Evolutionary conservation across 768 basidiomycete genomes (phyloP), one percentile per base, ranked within the genome.

Genomic region (Leccinellum luteum): DNA sequence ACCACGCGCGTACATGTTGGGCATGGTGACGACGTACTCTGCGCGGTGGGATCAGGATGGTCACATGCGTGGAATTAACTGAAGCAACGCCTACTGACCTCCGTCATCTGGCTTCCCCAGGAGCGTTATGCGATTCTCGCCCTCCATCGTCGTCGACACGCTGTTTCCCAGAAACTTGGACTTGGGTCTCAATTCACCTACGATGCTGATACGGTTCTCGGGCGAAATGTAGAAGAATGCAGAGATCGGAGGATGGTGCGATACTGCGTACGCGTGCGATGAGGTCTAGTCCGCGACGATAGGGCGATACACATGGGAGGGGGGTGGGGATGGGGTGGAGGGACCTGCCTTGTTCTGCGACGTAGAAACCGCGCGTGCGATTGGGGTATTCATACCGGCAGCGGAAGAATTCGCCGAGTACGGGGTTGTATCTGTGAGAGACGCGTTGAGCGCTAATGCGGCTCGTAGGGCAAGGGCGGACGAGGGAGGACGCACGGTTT

Each of bases 221-320:
- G 96, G 96, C 0, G 94, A 94, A 60, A 92, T 83, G 75, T 98
- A 98, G 78, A 87, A 94, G 76, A 94, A 98, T n/a, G 93, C 94
- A 68, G 87, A 95, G 57, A 96, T 80, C 45, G 94, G 94, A 31
- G 94, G 94, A 73, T 96, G 94, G 70, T 97, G 94, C 15, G 94
- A 96, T 17, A 97, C 94, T 93, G 73, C n/a, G 32, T 9, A 43
- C 19, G 55, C 34, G 52, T 21, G 48, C 49, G 28, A 43, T 43
- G 48, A 55, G n/a, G 49, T 28, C 56, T 30, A 56, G 53, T 56
- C 43, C 57, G 54, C 48, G 44, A 51, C 15, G 52, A 57, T 17
- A 15, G 27, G n/a, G 14, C 12, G 23, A 49, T 34, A 10, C 9
- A 38, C 21, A 30, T n/a, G 25, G 25, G 21, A 17, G 35, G 35